Evolutionary conservation across 2,329 filamentous ascomycete genomes (phyloP), one percentile per base, ranked within the genome.

Genomic region (Fonsecaea nubica): DNA sequence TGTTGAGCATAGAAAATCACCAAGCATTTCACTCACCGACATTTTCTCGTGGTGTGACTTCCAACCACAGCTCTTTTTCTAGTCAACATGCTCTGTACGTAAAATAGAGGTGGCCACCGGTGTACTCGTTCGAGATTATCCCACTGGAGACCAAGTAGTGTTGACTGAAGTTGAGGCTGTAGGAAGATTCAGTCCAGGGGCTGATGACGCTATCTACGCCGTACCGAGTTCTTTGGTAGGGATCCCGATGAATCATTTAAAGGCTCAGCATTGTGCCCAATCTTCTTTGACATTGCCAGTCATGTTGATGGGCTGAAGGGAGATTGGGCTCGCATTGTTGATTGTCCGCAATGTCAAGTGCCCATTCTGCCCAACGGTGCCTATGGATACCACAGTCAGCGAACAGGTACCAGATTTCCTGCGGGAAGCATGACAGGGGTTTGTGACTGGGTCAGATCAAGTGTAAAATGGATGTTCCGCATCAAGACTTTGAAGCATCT

Each of bases 381-480:
- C 45, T 50, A 50, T 50, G 18, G 12, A 10, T 1, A 9, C 25
- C 18, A 50, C 45, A 50, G 18, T 50, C 45, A 50, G 45, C 45
- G 4, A 9, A 25, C 21, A 25, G 18, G 9, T 21, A 25, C 8
- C 18, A 10, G 7, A 30, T 21, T 10, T 25, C 7, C 45, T 25
- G 45, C 53, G 48, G 48, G 50, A 10, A 33, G 25, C 18, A 35
- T 35, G 52, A 3, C 12, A 10, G 52, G 30, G 1, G 6, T 32
- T 8, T n/a, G 25, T 55, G 36, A 32, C 18, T 42, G 25, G 48
- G 50, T 67, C 62, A 67, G 68, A 63, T 64, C 52, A 57, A 66
- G 65, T 64, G 60, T 67, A 67, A 35, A 64, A 54, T 30, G 55
- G 50, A 63, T 56, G 57, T 57, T 70, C 68, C 45, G 63, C 68